Base-by-base conservation (phyloP, 352 stramenopile species). In the Phytophthora multivora region DNA sequence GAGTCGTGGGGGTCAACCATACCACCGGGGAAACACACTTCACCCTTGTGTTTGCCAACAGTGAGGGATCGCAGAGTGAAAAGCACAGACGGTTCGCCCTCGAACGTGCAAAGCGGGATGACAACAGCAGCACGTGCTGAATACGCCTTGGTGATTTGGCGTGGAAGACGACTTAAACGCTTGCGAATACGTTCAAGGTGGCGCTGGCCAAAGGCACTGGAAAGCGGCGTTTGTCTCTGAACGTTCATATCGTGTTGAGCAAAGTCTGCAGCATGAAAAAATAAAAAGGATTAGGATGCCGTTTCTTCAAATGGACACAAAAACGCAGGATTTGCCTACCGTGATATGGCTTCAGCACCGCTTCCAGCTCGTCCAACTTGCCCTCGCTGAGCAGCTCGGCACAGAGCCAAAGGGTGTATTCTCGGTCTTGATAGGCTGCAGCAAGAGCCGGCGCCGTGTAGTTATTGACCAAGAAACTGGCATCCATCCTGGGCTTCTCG, bases 21-120 rank as follows among this genome's bases (percentile, higher is more conserved):
- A 4, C 96, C 97, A 5, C 97, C 97, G 2, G 97, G 97, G 69
- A 99, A 99, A 74, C 96, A 99, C 10, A 99, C 91, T 74, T 99
- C 92, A 30, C 96, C 96, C 59, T 97, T 97, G 81, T 99, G 95
- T 51, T 95, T 97, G 52, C 82, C 86, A 18, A 99, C 80, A 0
- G 86, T 91, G 18, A 85, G 68, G 30, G 93, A 97, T 7, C 97
- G 87, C 69, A 98, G 90, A 12, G 97, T 98, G 73, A 99, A 98
- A 12, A 99, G 85, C 31, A 99, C 78, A 7, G 92, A 98, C 11
- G 97, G 91, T 30, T 98, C 86, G 18, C 93, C 91, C 45, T 98
- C 73, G 19, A 98, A 97, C 69, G 97, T 98, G 66, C 96, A 99
- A n/a, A 99, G 69, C 25, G 97, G 91, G 30, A 99, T 92, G 23